Evolutionary conservation across 306 rosid genomes (phyloP), one percentile per base, ranked within the genome.

Genomic region (Prinsepia uniflora): DNA sequence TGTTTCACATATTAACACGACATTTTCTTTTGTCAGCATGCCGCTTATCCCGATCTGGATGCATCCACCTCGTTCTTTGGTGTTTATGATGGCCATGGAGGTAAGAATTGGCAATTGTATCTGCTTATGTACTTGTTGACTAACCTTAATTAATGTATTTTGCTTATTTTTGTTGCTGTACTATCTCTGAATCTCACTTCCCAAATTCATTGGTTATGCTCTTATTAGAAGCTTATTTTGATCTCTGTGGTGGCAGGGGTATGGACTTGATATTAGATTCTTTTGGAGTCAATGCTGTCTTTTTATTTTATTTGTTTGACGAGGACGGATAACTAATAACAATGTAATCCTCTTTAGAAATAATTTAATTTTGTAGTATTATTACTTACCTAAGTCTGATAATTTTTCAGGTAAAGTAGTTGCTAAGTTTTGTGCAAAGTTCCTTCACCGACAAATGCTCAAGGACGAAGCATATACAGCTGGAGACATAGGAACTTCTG

Each of bases 61-160:
- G 82, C 52, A 11, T 77, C 89, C 57, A 89, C 97, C 74, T 94
- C 99, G 3, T 94, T 94, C 88, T 94, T 91, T 76, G 97, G 96
- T 80, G 99, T 94, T 76, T 94, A 83, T 76, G 97, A 94, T 84
- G 99, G 96, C 71, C 97, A 94, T 80, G 99, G 99, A 91, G 97
- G 99, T 94, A 86, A 86, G 82, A 84, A 68, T 65, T 78, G 47
- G 69, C 43, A 65, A 43, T 71, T 68, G 54, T 75, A 59, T 54
- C 54, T 36, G 44, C 20, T 48, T 74, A 40, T 66, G 39, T 78
- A 45, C 48, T 52, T 65, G 78, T 73, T 45, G 53, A 69, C 36
- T 57, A 67, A 39, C 18, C 55, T 67, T 39, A 72, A 43, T 72
- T 72, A 59, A 69, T 43, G 72, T 49, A 34, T 40, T 4, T 46